Conservation (phyloP, 2,329 filamentous ascomycete genomes). For the Cryphonectria carpinicola region DNA sequence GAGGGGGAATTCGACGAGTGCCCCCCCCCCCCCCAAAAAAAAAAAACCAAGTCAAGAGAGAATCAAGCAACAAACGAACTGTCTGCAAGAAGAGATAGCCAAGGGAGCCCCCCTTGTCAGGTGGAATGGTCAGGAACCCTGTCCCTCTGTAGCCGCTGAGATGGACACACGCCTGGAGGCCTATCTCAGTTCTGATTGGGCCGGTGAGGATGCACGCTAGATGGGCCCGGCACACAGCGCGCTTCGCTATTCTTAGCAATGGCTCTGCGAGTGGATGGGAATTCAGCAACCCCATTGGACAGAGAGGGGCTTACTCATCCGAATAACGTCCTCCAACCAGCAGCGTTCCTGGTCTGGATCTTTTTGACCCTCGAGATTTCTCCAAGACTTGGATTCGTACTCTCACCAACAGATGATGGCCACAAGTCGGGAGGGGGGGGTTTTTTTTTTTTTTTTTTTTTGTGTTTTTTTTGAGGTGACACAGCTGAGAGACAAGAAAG, state of each 20-base stretch:
- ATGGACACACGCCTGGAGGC: constrained; percentile 22
- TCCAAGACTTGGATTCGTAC: neutral
- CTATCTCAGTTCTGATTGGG: constrained; percentile 22
- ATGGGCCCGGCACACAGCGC: constrained; percentile 28
- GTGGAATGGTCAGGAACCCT: neutral
- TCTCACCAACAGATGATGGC: neutral
- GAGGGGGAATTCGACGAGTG: neutral
- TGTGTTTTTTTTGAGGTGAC: neutral
- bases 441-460: too few relatives aligned
- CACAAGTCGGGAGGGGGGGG: neutral
- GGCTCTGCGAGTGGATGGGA: neutral
- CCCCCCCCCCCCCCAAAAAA: neutral
- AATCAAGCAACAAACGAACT: neutral
- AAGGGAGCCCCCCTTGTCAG: constrained; percentile 15
- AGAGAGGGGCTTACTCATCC: constrained; percentile 7
- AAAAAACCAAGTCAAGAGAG: neutral
- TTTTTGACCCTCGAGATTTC: neutral
- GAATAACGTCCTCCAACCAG: constrained; percentile 10
- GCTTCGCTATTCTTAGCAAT: constrained; percentile 30
- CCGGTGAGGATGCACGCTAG: constrained; percentile 19
- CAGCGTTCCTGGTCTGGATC: constrained; percentile 3
- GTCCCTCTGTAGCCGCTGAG: constrained; percentile 27
- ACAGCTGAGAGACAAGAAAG: neutral
- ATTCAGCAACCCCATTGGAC: neutral
- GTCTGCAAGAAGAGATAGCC: neutral